Percentiles rank a stretch among this genome's conserved stretches.
Conservation (phyloP, 148 eudicot species). For the Rhododendron ferrugineum region DNA sequence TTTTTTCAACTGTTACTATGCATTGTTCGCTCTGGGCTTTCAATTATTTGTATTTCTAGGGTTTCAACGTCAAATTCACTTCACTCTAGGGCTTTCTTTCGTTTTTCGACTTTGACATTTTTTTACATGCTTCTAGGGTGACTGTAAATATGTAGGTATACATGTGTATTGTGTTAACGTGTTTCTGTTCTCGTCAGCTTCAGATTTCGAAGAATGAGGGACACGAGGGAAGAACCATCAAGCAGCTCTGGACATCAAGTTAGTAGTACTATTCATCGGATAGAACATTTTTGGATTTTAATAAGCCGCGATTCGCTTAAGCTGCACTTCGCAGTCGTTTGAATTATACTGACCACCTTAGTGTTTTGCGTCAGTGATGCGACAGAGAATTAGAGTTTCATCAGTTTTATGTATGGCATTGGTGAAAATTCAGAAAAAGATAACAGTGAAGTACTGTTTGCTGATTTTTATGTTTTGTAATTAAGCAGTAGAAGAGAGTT, state of each 20-base stretch:
- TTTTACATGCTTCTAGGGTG: background rate
- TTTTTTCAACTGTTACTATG: background rate
- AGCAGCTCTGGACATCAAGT: constrained; percentile 17
- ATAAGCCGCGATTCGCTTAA: background rate
- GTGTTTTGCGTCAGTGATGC: background rate
- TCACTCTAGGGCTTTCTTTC: constrained; percentile 5
- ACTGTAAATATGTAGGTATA: background rate
- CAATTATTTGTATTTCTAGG: background rate
- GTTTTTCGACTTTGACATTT: no score
- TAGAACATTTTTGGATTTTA: background rate
- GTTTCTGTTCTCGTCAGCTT: background rate
- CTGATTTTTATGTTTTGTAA: background rate
- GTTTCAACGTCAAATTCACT: constrained; percentile 6
- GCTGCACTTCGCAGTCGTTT: background rate
- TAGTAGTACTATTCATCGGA: background rate
- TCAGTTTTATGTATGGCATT: background rate
- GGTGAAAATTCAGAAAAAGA: background rate
- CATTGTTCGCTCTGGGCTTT: background rate
- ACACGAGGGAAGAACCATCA: constrained; percentile 11
- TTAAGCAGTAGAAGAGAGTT: background rate
- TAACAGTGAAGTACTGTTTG: background rate
- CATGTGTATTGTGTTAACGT: background rate
- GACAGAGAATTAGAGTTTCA: background rate
- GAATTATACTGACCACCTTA: background rate
- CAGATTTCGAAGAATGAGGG: constrained; percentile 10